Percentiles rank a stretch among this genome's conserved stretches.
Evolutionary conservation across 306 rosid genomes (phyloP).

Genomic region (Castanea crenata): DNA sequence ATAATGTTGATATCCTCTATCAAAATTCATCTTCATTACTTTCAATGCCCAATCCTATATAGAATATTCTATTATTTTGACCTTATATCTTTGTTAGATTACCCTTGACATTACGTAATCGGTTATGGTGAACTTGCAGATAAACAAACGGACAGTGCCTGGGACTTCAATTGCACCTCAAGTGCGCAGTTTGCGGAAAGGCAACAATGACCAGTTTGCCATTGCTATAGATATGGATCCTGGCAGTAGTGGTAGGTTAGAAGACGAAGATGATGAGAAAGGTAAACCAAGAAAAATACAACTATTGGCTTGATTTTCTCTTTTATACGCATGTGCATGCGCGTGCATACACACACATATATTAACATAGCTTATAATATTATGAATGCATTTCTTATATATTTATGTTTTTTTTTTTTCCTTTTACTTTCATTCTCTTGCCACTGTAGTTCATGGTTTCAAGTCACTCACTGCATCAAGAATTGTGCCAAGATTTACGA

Average conservation of each 20-base stretch:
- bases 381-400: neutral
- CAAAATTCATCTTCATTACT: neutral
- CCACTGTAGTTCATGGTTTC: slow-evolving; percentile 80
- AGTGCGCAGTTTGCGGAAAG: slow-evolving; percentile 97
- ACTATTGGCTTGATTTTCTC: slow-evolving; percentile 3
- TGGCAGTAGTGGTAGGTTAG: slow-evolving; percentile 59
- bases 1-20: neutral
- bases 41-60: neutral
- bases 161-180: slow-evolving; percentile 72
- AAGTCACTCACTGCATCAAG: slow-evolving; percentile 85
- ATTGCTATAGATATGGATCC: slow-evolving; percentile 87
- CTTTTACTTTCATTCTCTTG: slow-evolving; percentile 22
- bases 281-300: slow-evolving; percentile 43
- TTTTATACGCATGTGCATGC: neutral
- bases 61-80: neutral
- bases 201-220: slow-evolving; percentile 82
- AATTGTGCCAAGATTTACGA: slow-evolving; percentile 85
- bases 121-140: slow-evolving; percentile 38
- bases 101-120: slow-evolving; percentile 8
- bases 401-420: slow-evolving; percentile 1
- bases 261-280: slow-evolving; percentile 94
- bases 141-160: slow-evolving; percentile 58
- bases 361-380: neutral
- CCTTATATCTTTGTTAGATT: neutral
- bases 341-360: neutral